Evolutionary conservation across 1,284 basidiomycete species (phyloP).

Genomic region (Xerocomus amazonicus): DNA sequence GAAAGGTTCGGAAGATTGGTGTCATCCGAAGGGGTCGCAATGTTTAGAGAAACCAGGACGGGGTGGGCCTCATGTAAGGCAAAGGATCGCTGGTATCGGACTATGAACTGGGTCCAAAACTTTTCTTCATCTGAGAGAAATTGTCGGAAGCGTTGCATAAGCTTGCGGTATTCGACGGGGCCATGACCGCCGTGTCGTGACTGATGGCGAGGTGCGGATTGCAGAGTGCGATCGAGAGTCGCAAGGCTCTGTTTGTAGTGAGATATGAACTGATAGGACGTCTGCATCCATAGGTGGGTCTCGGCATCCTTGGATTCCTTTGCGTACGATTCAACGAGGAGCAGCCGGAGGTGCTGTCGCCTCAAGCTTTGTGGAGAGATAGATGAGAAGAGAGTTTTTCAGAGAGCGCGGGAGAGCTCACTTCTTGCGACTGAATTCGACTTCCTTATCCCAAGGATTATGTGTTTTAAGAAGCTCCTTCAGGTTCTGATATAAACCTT

Average conservation of each 20-base stretch:
- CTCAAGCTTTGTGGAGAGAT: conserved; percentile 54
- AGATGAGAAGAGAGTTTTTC: background rate
- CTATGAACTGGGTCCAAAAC: conserved; percentile 79
- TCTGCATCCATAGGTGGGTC: conserved; percentile 87
- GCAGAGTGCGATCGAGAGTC: conserved; percentile 59
- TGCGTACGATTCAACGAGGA: conserved; percentile 72
- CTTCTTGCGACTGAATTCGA: conserved; percentile 83
- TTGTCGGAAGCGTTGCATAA: conserved; percentile 82
- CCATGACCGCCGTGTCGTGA: conserved; percentile 44
- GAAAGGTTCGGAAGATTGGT: conserved; percentile 33
- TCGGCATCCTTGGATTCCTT: conserved; percentile 80
- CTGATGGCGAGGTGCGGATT: conserved; percentile 43
- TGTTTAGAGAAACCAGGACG: conserved; percentile 54
- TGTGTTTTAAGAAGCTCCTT: conserved; percentile 68
- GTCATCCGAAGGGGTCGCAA: conserved; percentile 33
- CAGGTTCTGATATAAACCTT: conserved; percentile 59
- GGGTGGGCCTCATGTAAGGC: conserved; percentile 55
- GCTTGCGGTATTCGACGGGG: conserved; percentile 77
- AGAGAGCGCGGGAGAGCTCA: conserved; percentile 37
- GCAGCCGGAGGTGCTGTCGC: conserved; percentile 68
- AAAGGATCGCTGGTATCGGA: conserved; percentile 69
- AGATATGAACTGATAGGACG: conserved; percentile 83
- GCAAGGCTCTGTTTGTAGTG: conserved; percentile 77
- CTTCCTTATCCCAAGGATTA: conserved; percentile 79
- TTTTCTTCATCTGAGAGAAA: conserved; percentile 85